Conservation (phyloP, 2,329 filamentous ascomycete species). For the Penicillium sumatraense region DNA sequence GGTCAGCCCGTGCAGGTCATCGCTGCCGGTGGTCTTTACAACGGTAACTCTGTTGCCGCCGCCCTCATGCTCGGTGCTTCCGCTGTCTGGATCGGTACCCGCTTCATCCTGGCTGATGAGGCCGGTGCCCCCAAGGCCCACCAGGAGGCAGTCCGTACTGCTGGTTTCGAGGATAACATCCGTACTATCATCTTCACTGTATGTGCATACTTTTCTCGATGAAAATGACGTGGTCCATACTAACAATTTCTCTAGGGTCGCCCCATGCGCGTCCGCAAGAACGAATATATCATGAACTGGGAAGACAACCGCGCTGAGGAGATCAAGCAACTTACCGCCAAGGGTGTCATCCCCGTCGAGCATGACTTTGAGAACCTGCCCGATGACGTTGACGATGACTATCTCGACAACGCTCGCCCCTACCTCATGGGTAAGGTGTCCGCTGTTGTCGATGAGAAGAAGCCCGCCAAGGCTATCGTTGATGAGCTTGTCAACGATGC, state of each 20-base stretch:
- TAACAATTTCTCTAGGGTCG: constrained; percentile 62
- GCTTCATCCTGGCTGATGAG: constrained; percentile 93
- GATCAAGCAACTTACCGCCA: constrained; percentile 87
- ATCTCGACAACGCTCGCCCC: constrained; percentile 87
- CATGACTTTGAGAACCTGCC: constrained; percentile 85
- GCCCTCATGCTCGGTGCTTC: constrained; percentile 89
- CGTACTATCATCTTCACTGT: constrained; percentile 96
- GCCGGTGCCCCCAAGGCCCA: constrained; percentile 91
- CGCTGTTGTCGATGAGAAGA: constrained; percentile 90
- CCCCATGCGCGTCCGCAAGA: constrained; percentile 89
- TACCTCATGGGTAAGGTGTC: constrained; percentile 97
- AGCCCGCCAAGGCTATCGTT: constrained; percentile 86
- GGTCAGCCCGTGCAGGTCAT: constrained; percentile 88
- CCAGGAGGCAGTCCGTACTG: constrained; percentile 91
- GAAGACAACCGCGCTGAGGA: constrained; percentile 87
- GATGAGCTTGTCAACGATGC: constrained; percentile 92
- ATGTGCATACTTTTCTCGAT: constrained; percentile 22
- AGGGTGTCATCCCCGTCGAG: constrained; percentile 93
- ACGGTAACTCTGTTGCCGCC: constrained; percentile 86
- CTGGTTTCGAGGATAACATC: constrained; percentile 93
- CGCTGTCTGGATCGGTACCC: constrained; percentile 95
- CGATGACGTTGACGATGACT: constrained; percentile 75
- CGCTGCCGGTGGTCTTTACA: constrained; percentile 92
- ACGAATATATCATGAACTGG: constrained; percentile 94
- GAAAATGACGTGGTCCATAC: not conserved